These are phyloP conservation scores for Astrephomene gubernaculifera DNA, from an alignment of 139 green algal genomes.

Conservation along the genomic window DNA sequence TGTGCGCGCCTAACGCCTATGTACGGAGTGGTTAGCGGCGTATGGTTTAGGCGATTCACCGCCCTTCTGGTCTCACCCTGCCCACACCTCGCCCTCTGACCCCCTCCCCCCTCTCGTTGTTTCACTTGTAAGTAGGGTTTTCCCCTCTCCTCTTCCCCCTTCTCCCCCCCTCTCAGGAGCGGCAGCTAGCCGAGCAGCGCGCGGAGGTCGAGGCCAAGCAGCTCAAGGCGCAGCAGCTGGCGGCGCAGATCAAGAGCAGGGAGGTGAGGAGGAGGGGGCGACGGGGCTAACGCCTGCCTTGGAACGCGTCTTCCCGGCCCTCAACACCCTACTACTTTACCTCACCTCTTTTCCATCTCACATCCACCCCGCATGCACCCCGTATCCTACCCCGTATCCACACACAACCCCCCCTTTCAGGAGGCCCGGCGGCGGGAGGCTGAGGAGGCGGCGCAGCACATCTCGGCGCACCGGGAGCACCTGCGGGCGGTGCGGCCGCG, in stretches of 20 bases:
- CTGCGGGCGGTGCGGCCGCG: slow-evolving; percentile 26
- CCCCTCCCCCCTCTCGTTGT: no score
- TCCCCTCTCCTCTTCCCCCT: background rate
- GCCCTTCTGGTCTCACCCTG: no score
- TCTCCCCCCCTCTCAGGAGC: slow-evolving; percentile 4
- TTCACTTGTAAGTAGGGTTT: no score
- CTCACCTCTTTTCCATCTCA: no score
- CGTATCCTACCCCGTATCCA: no score
- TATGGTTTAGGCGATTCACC: no score
- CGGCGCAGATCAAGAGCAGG: slow-evolving; percentile 22
- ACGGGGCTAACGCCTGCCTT: no score
- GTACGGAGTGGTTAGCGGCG: background rate
- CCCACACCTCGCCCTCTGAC: no score
- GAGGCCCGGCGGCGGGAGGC: slow-evolving; percentile 4
- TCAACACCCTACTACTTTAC: no score
- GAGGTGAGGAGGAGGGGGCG: slow-evolving; percentile 6
- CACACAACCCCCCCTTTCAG: no score
- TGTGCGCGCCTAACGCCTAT: background rate
- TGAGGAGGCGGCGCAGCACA: slow-evolving; percentile 37
- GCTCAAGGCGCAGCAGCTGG: slow-evolving; percentile 22
- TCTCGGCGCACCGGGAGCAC: slow-evolving; percentile 44
- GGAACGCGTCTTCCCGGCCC: no score
- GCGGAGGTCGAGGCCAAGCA: slow-evolving; percentile 42
- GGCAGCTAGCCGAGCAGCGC: slow-evolving; percentile 40
- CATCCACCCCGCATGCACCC: no score